These are phyloP conservation scores for Fusarium concolor DNA, from an alignment of 2,329 filamentous ascomycete species.

Conservation along the genomic window DNA sequence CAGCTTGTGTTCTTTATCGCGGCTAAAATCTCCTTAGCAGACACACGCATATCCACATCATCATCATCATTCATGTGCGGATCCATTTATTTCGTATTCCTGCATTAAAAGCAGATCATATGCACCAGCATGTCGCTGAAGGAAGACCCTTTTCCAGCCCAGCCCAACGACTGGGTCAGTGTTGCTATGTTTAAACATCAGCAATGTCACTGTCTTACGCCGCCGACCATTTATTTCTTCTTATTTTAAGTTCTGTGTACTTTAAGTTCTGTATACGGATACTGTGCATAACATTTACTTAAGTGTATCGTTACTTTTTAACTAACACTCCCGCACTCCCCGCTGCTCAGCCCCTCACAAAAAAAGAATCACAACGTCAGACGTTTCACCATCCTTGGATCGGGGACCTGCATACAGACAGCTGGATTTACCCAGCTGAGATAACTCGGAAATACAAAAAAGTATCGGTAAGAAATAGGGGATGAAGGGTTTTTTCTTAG, in stretches of 20 bases:
- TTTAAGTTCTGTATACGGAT: not conserved
- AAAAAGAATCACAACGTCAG: constrained; percentile 17
- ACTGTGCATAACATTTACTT: not conserved
- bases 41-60: constrained; percentile 8
- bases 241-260: not conserved
- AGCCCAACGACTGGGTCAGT: not conserved
- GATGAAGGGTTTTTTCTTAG: constrained; percentile 6
- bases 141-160: constrained; percentile 1
- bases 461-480: constrained; percentile 17
- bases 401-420: constrained; percentile 1
- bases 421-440: not conserved
- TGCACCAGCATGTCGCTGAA: constrained; percentile 19
- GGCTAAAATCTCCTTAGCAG: constrained; percentile 1
- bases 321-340: constrained; percentile 16
- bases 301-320: constrained; percentile 8
- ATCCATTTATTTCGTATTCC: constrained; percentile 18
- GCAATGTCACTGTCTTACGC: not conserved
- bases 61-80: constrained; percentile 2
- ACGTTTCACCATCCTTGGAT: constrained; percentile 28
- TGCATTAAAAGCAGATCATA: constrained; percentile 32
- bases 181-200: constrained; percentile 12
- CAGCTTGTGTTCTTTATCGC: not conserved
- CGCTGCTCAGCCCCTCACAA: constrained; percentile 28
- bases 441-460: constrained; percentile 20
- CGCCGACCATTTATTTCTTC: not conserved